Conservation (phyloP, 1,139 yeast species). For the Hansenula lynferdii region DNA sequence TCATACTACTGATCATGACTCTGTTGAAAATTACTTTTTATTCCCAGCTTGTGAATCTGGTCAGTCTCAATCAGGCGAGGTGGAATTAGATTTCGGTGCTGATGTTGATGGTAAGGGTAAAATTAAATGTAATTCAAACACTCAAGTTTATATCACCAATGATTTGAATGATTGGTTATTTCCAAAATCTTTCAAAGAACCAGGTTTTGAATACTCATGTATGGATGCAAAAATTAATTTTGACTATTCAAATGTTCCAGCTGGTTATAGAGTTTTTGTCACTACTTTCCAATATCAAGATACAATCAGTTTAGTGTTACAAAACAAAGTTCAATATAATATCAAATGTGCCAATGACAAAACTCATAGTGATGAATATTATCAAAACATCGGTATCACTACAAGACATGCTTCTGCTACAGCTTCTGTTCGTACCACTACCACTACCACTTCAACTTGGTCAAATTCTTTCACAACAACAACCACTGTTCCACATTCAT, state of each 20-base stretch:
- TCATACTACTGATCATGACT: slow-evolving; percentile 21
- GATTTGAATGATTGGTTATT: slow-evolving; percentile 25
- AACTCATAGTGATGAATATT: slow-evolving; percentile 8
- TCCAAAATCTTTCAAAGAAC: slow-evolving; percentile 17
- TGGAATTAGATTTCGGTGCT: too few species aligned
- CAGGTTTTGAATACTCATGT: slow-evolving; percentile 22
- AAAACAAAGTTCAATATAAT: background rate
- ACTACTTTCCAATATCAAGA: slow-evolving; percentile 14
- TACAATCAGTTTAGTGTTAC: background rate
- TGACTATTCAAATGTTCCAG: slow-evolving; percentile 10
- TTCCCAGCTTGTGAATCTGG: slow-evolving; percentile 23
- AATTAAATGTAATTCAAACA: slow-evolving; percentile 21
- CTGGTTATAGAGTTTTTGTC: slow-evolving; percentile 12
- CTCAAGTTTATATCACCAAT: slow-evolving; percentile 21
- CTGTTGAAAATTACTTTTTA: slow-evolving; percentile 23
- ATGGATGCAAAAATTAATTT: background rate
- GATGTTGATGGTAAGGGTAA: slow-evolving; percentile 11
- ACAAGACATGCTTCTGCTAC: slow-evolving; percentile 15
- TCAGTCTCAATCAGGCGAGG: slow-evolving; percentile 2
- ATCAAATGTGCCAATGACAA: slow-evolving; percentile 5
- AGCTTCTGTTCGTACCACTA: slow-evolving; percentile 19
- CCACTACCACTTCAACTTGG: slow-evolving; percentile 10
- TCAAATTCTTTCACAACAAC: slow-evolving; percentile 5
- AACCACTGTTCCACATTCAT: slow-evolving; percentile 3
- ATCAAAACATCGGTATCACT: slow-evolving; percentile 6